Evolutionary conservation across 345 rosid species (phyloP).

Genomic region (Stellera chamaejasme): DNA sequence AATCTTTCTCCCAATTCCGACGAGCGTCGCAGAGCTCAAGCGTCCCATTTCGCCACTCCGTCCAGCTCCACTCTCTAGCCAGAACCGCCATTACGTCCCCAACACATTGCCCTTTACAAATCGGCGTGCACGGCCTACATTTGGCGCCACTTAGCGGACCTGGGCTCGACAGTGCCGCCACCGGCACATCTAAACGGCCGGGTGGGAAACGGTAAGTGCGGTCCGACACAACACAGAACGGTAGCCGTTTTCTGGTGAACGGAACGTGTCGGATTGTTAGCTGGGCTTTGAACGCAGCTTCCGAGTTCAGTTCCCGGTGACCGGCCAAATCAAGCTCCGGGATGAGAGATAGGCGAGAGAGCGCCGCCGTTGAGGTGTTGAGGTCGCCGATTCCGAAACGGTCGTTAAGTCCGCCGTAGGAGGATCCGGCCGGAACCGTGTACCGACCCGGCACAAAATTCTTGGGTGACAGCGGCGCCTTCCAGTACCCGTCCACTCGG

Average conservation of each 20-base stretch:
- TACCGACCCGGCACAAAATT: conserved; percentile 53
- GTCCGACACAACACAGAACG: conserved; percentile 73
- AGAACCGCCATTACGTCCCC: conserved; percentile 44
- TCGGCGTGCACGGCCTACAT: conserved; percentile 74
- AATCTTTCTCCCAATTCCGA: conserved; percentile 55
- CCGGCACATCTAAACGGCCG: conserved; percentile 62
- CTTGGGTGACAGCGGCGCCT: conserved; percentile 47
- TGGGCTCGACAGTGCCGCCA: conserved; percentile 56
- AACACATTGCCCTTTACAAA: conserved; percentile 53
- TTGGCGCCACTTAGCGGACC: conserved; percentile 96
- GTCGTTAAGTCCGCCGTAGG: conserved; percentile 81
- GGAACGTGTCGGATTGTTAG: conserved; percentile 45
- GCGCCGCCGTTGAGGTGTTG: conserved; percentile 52
- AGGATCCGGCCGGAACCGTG: conserved; percentile 74
- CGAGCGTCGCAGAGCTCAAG: conserved; percentile 66
- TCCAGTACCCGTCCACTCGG: conserved; percentile 91
- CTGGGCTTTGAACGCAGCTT: conserved; percentile 73
- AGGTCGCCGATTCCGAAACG: conserved; percentile 80
- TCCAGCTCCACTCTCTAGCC: conserved; percentile 76
- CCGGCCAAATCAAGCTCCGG: conserved; percentile 60
- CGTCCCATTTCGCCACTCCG: conserved; percentile 59
- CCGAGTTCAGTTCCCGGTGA: conserved; percentile 62
- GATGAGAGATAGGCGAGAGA: conserved; percentile 71
- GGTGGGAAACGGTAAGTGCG: conserved; percentile 68
- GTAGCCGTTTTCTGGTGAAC: conserved; percentile 32